A percentile compares a stretch with the other conserved stretches of the same genome.
These are phyloP conservation scores for Pythium dissimile DNA, from an alignment of 352 stramenopile genomes.

Conservation along the genomic window DNA sequence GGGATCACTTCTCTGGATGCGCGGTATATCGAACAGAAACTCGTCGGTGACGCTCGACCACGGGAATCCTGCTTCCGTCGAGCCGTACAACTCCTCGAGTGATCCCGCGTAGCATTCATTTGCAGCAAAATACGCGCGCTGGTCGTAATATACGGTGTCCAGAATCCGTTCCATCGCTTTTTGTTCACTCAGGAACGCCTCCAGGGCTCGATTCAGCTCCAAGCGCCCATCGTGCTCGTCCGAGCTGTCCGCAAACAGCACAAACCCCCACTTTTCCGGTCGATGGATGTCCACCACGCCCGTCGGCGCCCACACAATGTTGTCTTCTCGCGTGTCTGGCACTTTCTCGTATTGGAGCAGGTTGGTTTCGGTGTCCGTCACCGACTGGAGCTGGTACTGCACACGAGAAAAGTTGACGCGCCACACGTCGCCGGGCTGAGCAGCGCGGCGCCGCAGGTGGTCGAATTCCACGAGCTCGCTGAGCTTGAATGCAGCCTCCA, in stretches of 20 bases:
- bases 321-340: constrained; percentile 44
- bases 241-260: constrained; percentile 51
- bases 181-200: constrained; percentile 41
- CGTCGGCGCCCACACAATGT: constrained; percentile 75
- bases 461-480: constrained; percentile 66
- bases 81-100: constrained; percentile 39
- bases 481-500: constrained; percentile 80
- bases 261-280: constrained; percentile 65
- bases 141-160: constrained; percentile 67
- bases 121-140: constrained; percentile 41
- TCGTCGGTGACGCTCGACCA: constrained; percentile 25
- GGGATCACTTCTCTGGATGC: constrained; percentile 24
- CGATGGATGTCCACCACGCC: constrained; percentile 76
- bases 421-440: constrained; percentile 55
- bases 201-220: constrained; percentile 33
- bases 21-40: constrained; percentile 33
- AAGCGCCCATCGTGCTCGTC: constrained; percentile 37
- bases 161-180: constrained; percentile 57
- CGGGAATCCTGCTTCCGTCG: constrained; percentile 17
- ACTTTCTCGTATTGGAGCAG: constrained; percentile 53
- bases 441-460: constrained; percentile 27
- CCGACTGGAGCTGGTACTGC: constrained; percentile 60
- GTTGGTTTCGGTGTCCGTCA: constrained; percentile 43
- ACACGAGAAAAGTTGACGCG: constrained; percentile 90
- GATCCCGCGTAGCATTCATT: constrained; percentile 41